Evolutionary conservation across 1,284 basidiomycete species (phyloP).

Genomic region (Xerocomus nothofagi): DNA sequence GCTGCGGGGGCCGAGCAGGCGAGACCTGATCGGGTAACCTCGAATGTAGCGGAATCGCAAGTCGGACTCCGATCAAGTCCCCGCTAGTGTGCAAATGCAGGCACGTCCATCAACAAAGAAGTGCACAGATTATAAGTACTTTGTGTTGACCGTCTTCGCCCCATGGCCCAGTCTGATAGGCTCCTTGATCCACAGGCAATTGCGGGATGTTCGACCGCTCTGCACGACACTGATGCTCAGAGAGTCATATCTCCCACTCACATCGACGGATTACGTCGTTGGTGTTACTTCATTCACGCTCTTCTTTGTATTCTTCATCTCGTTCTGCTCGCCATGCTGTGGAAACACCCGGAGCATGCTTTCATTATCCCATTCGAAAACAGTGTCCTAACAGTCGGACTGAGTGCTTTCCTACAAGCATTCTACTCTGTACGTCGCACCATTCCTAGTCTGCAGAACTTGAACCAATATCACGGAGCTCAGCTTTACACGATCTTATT

Average conservation of each 20-base stretch:
- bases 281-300: constrained; percentile 8
- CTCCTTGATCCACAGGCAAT: not conserved
- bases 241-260: not conserved
- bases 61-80: too few species aligned
- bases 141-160: too few species aligned
- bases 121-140: too few species aligned
- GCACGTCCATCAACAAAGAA: too few species aligned
- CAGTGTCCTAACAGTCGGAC: not conserved
- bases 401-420: constrained; percentile 14
- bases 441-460: not conserved
- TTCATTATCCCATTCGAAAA: constrained; percentile 2
- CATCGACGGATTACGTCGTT: not conserved
- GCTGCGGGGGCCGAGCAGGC: too few species aligned
- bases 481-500: constrained; percentile 5
- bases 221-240: not conserved
- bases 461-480: not conserved
- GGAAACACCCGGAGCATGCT: constrained; percentile 2
- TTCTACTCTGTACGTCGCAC: constrained; percentile 10
- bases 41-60: too few species aligned
- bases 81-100: too few species aligned
- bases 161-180: too few species aligned
- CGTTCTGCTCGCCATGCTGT: constrained; percentile 1
- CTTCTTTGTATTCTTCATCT: constrained; percentile 7
- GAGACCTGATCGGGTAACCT: too few species aligned
- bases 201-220: not conserved